Base-by-base conservation (phyloP, 768 basidiomycete genomes). In the Chalciporus sphaerocephalus region DNA sequence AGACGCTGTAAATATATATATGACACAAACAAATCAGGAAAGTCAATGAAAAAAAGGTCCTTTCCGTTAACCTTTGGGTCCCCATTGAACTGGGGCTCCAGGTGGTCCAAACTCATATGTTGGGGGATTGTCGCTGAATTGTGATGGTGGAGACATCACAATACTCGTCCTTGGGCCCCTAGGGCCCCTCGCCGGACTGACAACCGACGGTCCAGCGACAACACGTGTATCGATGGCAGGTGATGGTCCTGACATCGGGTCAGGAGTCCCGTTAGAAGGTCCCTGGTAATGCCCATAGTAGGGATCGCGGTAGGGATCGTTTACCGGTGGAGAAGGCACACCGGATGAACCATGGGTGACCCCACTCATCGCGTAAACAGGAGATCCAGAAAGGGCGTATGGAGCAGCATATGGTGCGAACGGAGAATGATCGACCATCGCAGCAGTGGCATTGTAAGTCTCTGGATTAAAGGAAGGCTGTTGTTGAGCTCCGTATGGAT, bases 71-170 rank as follows among this genome's bases (percentile, higher is more conserved):
- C 37, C 33, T 24, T 57, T 73, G 55, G 72, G 73, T 39, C 75
- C 75, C 82, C 81, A 83, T 42, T 72, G 71, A 17, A 78, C 80
- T 36, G 74, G 66, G 22, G 72, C 55, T 44, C 70, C 69, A 17
- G 77, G 66, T 20, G 68, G 58, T 16, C 76, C 78, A 13, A 70
- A 69, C 21, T 88, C 85, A 57, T 89, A 89, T 41, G 66, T 70
- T 22, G 87, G 86, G 12, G 87, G 87, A 27, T 67, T 72, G 15
- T 87, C 86, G 13, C 76, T 65, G 38, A 72, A 67, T 23, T 42
- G 44, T 24, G 48, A 18, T 38, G 61, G 56, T 44, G 65, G 64
- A 6, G 57, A 45, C 53, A 57, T 58, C 9, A 56, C 43, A 4
- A 51, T 50, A 23, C 33, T 53, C 36, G 53, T 57, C 27, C 68